Percentiles rank a stretch among this genome's conserved stretches.
These are phyloP conservation scores for Pterula multifida DNA, from an alignment of 1,284 basidiomycete genomes.

Conservation along the genomic window DNA sequence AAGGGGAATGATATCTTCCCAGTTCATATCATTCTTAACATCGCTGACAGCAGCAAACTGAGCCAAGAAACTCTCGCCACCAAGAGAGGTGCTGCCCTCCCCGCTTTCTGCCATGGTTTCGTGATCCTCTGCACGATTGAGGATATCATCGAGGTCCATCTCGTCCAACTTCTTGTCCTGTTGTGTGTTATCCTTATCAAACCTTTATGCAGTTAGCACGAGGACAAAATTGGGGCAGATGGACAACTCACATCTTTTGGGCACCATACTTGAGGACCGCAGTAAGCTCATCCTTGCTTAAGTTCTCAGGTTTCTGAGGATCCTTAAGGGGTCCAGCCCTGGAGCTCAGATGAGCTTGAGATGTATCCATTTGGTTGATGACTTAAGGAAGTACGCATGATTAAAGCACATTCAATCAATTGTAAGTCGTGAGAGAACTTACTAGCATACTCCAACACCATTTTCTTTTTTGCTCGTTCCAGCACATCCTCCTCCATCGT, in stretches of 20 bases:
- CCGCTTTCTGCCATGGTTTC: slow-evolving; percentile 80
- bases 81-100: slow-evolving; percentile 78
- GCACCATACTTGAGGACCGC: slow-evolving; percentile 99
- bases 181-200: slow-evolving; percentile 90
- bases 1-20: slow-evolving; percentile 98
- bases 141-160: slow-evolving; percentile 98
- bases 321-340: slow-evolving; percentile 61
- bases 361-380: slow-evolving; percentile 99
- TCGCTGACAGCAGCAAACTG: slow-evolving; percentile 95
- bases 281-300: slow-evolving; percentile 95
- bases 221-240: slow-evolving; percentile 10
- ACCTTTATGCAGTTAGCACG: slow-evolving; percentile 33
- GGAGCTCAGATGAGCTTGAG: slow-evolving; percentile 88
- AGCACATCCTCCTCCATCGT: slow-evolving; percentile 99
- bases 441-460: slow-evolving; percentile 99
- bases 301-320: slow-evolving; percentile 69
- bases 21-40: slow-evolving; percentile 95
- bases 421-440: slow-evolving; percentile 25
- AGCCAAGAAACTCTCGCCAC: slow-evolving; percentile 93
- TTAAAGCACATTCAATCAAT: slow-evolving; percentile 8
- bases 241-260: slow-evolving; percentile 73
- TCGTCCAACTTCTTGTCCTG: slow-evolving; percentile 97
- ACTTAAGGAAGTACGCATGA: slow-evolving; percentile 37
- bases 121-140: slow-evolving; percentile 94
- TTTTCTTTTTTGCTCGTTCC: slow-evolving; percentile 97